Percentiles rank a stretch among this genome's conserved stretches.
phyloP scores from a whole-genome alignment of 202 grass and related monocot species.

The Elaeis oleifera region DNA sequence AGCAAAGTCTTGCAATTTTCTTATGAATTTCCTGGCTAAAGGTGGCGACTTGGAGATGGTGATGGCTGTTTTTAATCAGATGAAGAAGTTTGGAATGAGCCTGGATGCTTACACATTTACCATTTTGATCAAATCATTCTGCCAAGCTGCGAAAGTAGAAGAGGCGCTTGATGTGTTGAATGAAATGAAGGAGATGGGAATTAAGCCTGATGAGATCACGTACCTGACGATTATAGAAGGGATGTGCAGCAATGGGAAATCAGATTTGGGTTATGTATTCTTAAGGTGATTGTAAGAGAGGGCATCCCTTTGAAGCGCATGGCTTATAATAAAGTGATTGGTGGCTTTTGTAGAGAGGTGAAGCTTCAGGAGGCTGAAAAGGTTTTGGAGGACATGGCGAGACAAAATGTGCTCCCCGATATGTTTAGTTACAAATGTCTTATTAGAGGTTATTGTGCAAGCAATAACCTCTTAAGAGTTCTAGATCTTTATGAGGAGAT shows the following conservation, averaged over 20 bases:
- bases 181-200: slow-evolving; percentile 6
- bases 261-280: slow-evolving; percentile 10
- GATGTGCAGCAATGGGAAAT: slow-evolving; percentile 9
- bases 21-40: slow-evolving; percentile 10
- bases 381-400: slow-evolving; percentile 3
- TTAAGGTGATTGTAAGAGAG: background rate
- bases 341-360: slow-evolving; percentile 11
- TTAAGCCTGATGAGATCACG: slow-evolving; percentile 8
- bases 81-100: background rate
- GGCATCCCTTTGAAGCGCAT: background rate
- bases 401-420: background rate
- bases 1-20: slow-evolving; percentile 6
- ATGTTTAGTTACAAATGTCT: slow-evolving; percentile 12
- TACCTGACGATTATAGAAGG: slow-evolving; percentile 17
- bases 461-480: slow-evolving; percentile 1
- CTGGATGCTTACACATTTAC: slow-evolving; percentile 7
- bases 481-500: slow-evolving; percentile 17
- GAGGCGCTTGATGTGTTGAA: slow-evolving; percentile 5
- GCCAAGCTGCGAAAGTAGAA: slow-evolving; percentile 3
- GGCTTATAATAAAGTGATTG: slow-evolving; percentile 14
- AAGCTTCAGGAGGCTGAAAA: slow-evolving; percentile 11
- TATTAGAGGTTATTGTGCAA: slow-evolving; percentile 2
- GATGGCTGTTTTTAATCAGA: slow-evolving; percentile 3
- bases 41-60: slow-evolving; percentile 8
- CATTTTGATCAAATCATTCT: slow-evolving; percentile 13